Evolutionary conservation across 2,329 filamentous ascomycete genomes (phyloP).

Genomic region (Scytalidium lignicola): DNA sequence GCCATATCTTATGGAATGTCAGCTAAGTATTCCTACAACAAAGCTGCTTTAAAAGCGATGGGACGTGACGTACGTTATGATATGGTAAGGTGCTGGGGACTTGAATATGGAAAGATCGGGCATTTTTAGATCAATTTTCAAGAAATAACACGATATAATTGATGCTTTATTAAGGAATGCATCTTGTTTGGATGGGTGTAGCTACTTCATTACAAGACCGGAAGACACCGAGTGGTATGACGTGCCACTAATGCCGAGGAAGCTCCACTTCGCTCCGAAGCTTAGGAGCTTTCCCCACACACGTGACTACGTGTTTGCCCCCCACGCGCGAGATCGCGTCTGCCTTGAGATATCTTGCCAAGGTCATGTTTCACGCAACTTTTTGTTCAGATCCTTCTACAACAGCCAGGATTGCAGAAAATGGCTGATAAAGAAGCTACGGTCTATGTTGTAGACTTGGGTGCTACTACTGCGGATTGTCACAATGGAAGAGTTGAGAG

Average conservation of each 20-base stretch:
- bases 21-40: slow-evolving; percentile 5
- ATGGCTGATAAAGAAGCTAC: slow-evolving; percentile 95
- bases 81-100: slow-evolving; percentile 68
- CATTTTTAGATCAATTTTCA: slow-evolving; percentile 23
- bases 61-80: slow-evolving; percentile 55
- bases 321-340: neutral
- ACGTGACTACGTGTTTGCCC: neutral
- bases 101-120: slow-evolving; percentile 39
- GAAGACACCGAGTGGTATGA: neutral
- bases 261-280: neutral
- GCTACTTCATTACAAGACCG: neutral
- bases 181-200: neutral
- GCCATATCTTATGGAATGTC: slow-evolving; percentile 61
- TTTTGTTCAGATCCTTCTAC: neutral
- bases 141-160: neutral
- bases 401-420: slow-evolving; percentile 14
- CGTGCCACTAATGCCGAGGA: neutral
- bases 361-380: neutral
- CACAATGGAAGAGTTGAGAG: slow-evolving; percentile 67
- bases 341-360: neutral
- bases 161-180: neutral
- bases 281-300: neutral
- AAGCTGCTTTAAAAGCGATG: slow-evolving; percentile 4
- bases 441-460: slow-evolving; percentile 86
- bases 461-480: slow-evolving; percentile 72